Evolutionary conservation across 2,329 filamentous ascomycete genomes (phyloP), one percentile per base, ranked within the genome.

Genomic region (Alternaria metachromatica): DNA sequence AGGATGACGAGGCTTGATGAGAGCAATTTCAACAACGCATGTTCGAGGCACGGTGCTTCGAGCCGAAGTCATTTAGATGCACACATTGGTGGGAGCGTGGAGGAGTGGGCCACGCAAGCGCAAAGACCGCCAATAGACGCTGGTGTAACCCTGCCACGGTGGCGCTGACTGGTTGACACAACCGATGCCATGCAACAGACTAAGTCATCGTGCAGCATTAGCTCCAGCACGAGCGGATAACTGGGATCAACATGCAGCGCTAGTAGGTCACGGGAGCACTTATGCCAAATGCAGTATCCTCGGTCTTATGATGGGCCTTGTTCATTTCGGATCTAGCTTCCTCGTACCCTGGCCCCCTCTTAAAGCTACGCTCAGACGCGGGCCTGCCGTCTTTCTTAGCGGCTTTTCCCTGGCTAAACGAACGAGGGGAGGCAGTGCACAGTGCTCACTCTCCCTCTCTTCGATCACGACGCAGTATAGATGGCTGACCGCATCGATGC

Each of bases 41-140:
- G 64, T 65, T 65, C 71, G 65, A 66, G 66, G 70, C 68, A 65
- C 61, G 60, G 67, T 57, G 43, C 56, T 58, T 63, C 25, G 26
- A 51, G 57, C 45, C 61, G 51, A 63, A 51, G 58, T 49, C 49
- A 59, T 55, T 44, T 46, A 56, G 44, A 53, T 33, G 30, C 43
- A 55, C 33, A 25, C 46, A 57, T 62, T 61, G 53, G 54, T 49
- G 25, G 37, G 62, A 58, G 41, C 48, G 30, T 69, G 65, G 70
- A 41, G 54, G 44, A 57, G 48, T 60, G 62, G 64, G 67, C 56
- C 62, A 58, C 58, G 62, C 58, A 65, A 62, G 71, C 71, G 72
- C 66, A 54, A 67, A 66, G 54, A 23, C 57, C 49, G 67, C 75
- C 75, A 76, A 75, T 77, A 63, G 69, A 64, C 62, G 64, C 58